Base-by-base conservation (phyloP, 108 stramenopile genomes). In the Nitzschia palea region DNA sequence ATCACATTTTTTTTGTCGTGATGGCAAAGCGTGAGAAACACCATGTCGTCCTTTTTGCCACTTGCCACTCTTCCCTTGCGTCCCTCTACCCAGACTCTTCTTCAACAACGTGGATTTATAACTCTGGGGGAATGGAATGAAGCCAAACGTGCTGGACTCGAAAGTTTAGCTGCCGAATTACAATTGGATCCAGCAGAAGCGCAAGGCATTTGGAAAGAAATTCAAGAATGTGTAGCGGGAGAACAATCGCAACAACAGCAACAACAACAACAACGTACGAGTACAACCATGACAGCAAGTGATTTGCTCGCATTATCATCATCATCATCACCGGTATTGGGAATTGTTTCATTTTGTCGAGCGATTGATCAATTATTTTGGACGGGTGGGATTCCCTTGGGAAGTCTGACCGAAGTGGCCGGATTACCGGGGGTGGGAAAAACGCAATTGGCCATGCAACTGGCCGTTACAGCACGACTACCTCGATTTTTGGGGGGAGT, bases 381-480 rank as follows among this genome's bases (percentile, higher is more conserved):
- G 15, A 94, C 94, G 40, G 96, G 93, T n/a, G 97, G 97, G 25
- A 77, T 96, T 53, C 53, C 78, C 2, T 50, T 87, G 26, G 88
- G 89, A 17, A 83, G 89, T 70, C 68, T 97, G 18, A 96, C 95
- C 0, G 97, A 98, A 86, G 65, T 97, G 28, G 87, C 89, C 6
- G 97, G 97, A 15, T 51, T 91, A 4, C 98, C 98, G 0, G 97
- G 97, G 9, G 71, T 78, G 25, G 98, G 98, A 6, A 99, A 99
- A 75, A 99, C 97, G 22, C 97, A 99, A 76, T 55, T 97, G 40
- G 90, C 83, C 40, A 95, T 95, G 84, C 98, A 99, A 68, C 69
- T 99, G 60, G 86, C 89, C 42, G 95, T 97, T 23, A 80, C 95
- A 77, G 77, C 90, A 0, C 75, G 82, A 43, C 79, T 99, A 4